Base-by-base conservation (phyloP, 2,329 filamentous ascomycete species). In the Chaetomium strumarium region DNA sequence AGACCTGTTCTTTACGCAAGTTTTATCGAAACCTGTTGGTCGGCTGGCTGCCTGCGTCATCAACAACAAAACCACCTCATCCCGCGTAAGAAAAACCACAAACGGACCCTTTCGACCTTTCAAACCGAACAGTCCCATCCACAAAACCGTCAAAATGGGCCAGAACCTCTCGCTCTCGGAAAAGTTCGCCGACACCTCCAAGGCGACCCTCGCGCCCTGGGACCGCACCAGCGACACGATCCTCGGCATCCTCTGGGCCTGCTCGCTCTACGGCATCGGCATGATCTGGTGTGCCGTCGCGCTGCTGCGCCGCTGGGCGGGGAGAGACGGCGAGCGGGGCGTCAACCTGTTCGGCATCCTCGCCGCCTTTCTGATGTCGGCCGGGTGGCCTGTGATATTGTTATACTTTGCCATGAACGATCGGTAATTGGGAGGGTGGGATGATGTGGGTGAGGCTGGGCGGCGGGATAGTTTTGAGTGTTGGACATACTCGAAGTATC, bases 241-340 rank as follows among this genome's bases (percentile, higher is more conserved):
- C 31, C 55, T 72, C 53, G 66, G 57, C 45, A 47, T 67, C 44
- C 58, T 67, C 55, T 74, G 71, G 70, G 63, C 51, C 7, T 47
- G 60, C 24, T 63, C 64, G 5, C 53, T 71, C 36, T 72, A 74
- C 62, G 63, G 49, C 46, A 66, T 68, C 54, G 70, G 66, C 63
- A 71, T 72, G 64, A 69, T 74, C 60, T 72, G 67, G 59, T 70
- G 66, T 54, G 71, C 71, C 30, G 68, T 70, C 61, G 62, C 62
- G n/a, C 66, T 74, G 51, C 57, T 73, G 57, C 67, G 70, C 56
- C 68, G 72, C n/a, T 74, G 72, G 72, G 66, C 68, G 55, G 70
- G 72, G 0, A 66, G 66, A 11, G 58, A 64, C 51, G 68, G 71
- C 43, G 68, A 68, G 46, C 42, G 52, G 14, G 56, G 51, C 9